phyloP scores from a whole-genome alignment of 1,139 yeast genomes.

The Pichia sp. region DNA sequence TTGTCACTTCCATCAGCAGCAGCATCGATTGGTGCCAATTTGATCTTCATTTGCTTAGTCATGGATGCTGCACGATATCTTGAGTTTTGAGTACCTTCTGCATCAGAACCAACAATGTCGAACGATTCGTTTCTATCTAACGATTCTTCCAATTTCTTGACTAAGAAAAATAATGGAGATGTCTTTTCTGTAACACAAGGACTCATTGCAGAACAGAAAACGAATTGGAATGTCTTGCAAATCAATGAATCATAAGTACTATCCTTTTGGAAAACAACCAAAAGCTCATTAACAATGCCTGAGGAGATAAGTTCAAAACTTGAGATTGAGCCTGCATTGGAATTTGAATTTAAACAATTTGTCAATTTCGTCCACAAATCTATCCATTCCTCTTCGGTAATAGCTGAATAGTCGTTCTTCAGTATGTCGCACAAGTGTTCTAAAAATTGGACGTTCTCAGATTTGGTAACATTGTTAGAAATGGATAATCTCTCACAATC shows the following conservation, averaged over 20 bases:
- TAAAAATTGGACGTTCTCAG: conserved; percentile 31
- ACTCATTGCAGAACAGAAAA: conserved; percentile 38
- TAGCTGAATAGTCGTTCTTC: conserved; percentile 13
- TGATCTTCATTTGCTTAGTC: conserved; percentile 70
- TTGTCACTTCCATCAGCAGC: conserved; percentile 32
- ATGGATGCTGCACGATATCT: conserved; percentile 52
- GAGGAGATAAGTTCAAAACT: conserved; percentile 77
- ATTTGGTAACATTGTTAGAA: conserved; percentile 20
- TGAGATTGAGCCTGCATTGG: conserved; percentile 43
- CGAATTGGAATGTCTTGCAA: conserved; percentile 45
- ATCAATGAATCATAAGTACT: conserved; percentile 34
- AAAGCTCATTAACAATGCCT: conserved; percentile 55
- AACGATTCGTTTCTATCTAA: conserved; percentile 75
- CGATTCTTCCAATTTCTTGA: conserved; percentile 68
- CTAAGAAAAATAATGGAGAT: conserved; percentile 41
- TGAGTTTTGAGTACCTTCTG: conserved; percentile 18
- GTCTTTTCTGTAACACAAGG: conserved; percentile 29
- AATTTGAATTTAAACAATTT: conserved; percentile 30
- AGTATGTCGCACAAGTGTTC: conserved; percentile 33
- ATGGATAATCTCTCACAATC: conserved; percentile 22
- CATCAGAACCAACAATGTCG: conserved; percentile 52
- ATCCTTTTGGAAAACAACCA: conserved; percentile 39
- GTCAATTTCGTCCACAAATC: conserved; percentile 47
- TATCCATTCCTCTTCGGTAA: conserved; percentile 42
- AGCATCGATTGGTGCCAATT: conserved; percentile 41